Evolutionary conservation across 176 grass and related monocot species (phyloP), one percentile per base, ranked within the genome.

Genomic region (Poa pratensis): DNA sequence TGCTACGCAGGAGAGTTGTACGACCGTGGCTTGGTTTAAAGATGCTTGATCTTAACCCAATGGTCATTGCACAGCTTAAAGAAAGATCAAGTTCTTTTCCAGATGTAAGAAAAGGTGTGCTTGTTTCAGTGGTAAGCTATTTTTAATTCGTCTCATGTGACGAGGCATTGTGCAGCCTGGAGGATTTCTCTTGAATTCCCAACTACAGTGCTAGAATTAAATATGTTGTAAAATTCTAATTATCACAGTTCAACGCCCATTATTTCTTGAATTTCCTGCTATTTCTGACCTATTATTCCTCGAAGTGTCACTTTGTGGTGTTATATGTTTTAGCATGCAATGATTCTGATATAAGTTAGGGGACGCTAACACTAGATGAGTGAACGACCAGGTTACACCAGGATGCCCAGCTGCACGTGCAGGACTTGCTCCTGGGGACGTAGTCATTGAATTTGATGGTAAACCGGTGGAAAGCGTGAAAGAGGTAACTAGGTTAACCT

Each of bases 11-110:
- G 35, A 37, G 35, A 37, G 35, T 37, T 37, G 35, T 37, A 37
- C 5, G 35, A 5, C 5, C 35, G 35, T 37, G 35, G 35, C 35
- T 37, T 37, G 96, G 96, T 67, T 77, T 95, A 73, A 94, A 89
- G n/a, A 98, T 94, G 93, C 80, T 94, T 65, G 89, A 94, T 80
- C 91, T 98, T 67, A 92, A 95, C 40, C 85, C 84, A 77, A 89
- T 87, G 91, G 78, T 78, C 76, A 84, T 95, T 89, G 69, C 83
- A 70, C 89, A 98, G 55, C 87, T 95, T 58, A 94, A 95, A 94
- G 87, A 89, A 90, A 98, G 82, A 83, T 84, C 87, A 88, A 52
- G 40, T 74, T 84, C 77, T 61, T 98, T 95, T 92, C 89, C 93
- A 81, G 83, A 92, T 89, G 72, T 98, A 73, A 85, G 32, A n/a